Percentiles rank a stretch among this genome's conserved stretches.
phyloP scores from a whole-genome alignment of 345 rosid species.

The Boechera stricta region DNA sequence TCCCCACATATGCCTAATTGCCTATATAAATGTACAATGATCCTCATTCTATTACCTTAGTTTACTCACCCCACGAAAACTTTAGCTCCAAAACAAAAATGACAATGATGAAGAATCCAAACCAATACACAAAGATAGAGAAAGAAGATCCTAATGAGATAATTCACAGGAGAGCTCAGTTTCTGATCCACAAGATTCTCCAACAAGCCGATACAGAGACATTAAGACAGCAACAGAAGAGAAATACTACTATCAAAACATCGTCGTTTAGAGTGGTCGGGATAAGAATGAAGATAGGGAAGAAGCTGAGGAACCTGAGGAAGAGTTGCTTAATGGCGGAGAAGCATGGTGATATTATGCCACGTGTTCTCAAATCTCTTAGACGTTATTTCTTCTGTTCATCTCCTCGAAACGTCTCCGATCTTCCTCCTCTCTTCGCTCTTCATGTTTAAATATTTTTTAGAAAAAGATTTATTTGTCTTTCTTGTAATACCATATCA shows the following conservation, averaged over 20 bases:
- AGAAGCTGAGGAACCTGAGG: constrained; percentile 60
- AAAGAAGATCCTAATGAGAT: constrained; percentile 68
- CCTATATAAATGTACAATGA: constrained; percentile 17
- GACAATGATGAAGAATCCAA: constrained; percentile 44
- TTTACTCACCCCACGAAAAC: background rate
- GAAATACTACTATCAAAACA: constrained; percentile 29
- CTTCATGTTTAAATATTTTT: constrained; percentile 19
- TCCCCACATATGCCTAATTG: constrained; percentile 15
- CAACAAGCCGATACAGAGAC: constrained; percentile 51
- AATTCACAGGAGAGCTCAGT: constrained; percentile 67
- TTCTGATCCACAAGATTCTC: constrained; percentile 69
- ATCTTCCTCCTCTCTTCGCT: constrained; percentile 28
- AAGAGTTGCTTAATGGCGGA: constrained; percentile 42
- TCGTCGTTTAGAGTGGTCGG: constrained; percentile 50
- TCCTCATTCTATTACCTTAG: constrained; percentile 13
- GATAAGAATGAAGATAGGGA: constrained; percentile 68
- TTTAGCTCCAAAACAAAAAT: constrained; percentile 26
- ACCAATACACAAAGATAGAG: constrained; percentile 61
- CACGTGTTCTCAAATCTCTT: constrained; percentile 25
- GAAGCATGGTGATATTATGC: constrained; percentile 39
- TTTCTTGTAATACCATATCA: background rate
- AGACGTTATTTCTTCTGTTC: constrained; percentile 30
- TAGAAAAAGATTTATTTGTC: too few species aligned
- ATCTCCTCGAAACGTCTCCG: constrained; percentile 1
- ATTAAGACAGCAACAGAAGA: constrained; percentile 48